Evolutionary conservation across 768 basidiomycete genomes (phyloP).

Genomic region (Basidioascus undulatus): DNA sequence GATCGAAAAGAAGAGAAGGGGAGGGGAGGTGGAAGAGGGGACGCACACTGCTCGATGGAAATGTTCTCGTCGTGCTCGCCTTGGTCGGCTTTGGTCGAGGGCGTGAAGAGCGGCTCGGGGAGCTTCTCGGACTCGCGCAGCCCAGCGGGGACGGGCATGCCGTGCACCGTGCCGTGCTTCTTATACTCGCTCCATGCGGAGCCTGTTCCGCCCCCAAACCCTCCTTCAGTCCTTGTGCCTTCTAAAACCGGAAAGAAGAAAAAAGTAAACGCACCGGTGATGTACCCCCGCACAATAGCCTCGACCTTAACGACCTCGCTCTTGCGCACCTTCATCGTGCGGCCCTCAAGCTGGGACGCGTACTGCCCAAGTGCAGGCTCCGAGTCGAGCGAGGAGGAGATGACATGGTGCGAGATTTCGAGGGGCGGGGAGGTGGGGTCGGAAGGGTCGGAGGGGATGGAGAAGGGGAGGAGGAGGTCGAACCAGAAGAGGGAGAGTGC

Average conservation of each 20-base stretch:
- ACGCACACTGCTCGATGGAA: slow-evolving; percentile 47
- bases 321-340: slow-evolving; percentile 74
- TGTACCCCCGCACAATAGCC: slow-evolving; percentile 85
- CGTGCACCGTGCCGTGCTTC: slow-evolving; percentile 64
- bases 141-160: slow-evolving; percentile 46
- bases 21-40: no score
- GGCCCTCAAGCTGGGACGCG: slow-evolving; percentile 48
- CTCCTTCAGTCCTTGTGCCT: not conserved
- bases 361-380: slow-evolving; percentile 64
- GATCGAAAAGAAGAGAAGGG: not conserved
- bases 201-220: slow-evolving; percentile 25
- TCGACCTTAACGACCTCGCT: slow-evolving; percentile 77
- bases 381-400: slow-evolving; percentile 45
- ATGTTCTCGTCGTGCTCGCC: slow-evolving; percentile 94
- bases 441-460: no score
- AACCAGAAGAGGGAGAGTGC: slow-evolving; percentile 92
- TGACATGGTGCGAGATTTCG: slow-evolving; percentile 79
- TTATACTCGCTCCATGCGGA: slow-evolving; percentile 93
- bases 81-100: slow-evolving; percentile 86
- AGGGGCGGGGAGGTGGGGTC: no score
- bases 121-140: slow-evolving; percentile 69
- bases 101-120: slow-evolving; percentile 68
- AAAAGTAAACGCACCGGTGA: slow-evolving; percentile 42
- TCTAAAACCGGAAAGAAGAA: not conserved
- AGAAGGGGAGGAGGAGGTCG: slow-evolving; percentile 41